Base-by-base conservation (phyloP, 2,329 filamentous ascomycete species). In the Penicillium griseofulvum region DNA sequence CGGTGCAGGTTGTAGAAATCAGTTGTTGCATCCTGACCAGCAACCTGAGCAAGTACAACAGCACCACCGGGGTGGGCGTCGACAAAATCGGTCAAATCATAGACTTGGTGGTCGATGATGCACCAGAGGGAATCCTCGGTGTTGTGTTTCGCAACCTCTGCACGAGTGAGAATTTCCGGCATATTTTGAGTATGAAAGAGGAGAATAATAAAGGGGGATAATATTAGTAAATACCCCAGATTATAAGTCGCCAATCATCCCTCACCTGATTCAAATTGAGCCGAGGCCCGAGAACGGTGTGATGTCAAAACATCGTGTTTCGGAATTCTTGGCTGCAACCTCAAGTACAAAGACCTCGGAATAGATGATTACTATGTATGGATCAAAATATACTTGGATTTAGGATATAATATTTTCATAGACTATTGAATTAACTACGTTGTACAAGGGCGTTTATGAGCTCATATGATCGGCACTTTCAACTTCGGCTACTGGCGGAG, bases 1-100 rank as follows among this genome's bases (percentile, higher is more conserved):
- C 91, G 82, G 77, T 96, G 91, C 50, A 96, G 85, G 78, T 95
- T 95, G 83, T 95, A 96, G 75, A 95, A 96, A 54, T 87, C 88
- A 34, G 82, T 78, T 2, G 91, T 96, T 48, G 90, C 90, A 69
- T 96, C 91, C 62, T 85, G 82, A 59, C 91, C 91, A 29, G 89
- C 91, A 45, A 93, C 84, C 74, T 96, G 90, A 51, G 83, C 81
- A 36, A 95, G 83, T 24, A 95, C 90, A 41, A 88, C 86, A 66
- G 87, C 85, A 66, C 90, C 91, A 64, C 90, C 90, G 0, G 91
- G 91, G 68, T 96, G 91, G 22, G 88, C 90, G 69, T 94, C 89
- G 64, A 91, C 74, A 73, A 95, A 96, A 62, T 95, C 90, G 57
- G 87, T 87, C 12, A 92, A 82, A 75, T 96, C 89, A 79, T 95